Percentiles rank a stretch among this genome's conserved stretches.
phyloP scores from a whole-genome alignment of 805 yeast species.

The Wickerhamiella australiensis region DNA sequence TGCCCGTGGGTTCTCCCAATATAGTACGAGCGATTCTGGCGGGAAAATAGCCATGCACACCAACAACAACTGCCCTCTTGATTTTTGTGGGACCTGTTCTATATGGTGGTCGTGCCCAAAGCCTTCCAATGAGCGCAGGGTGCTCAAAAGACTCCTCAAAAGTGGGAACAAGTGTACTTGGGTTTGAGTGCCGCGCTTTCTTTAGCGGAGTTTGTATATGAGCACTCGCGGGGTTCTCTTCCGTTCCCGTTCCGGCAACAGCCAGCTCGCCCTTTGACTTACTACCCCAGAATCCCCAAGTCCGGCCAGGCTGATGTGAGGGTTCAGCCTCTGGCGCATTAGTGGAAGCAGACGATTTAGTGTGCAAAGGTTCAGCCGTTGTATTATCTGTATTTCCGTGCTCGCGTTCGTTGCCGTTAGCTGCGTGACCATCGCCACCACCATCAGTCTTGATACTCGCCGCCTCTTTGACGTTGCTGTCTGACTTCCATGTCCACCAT shows the following conservation, averaged over 20 bases:
- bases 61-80: constrained; percentile 64
- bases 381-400: neutral
- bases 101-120: constrained; percentile 19
- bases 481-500: neutral
- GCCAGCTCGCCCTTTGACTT: constrained; percentile 24
- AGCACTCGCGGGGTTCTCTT: constrained; percentile 23
- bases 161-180: constrained; percentile 24
- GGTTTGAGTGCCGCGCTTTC: constrained; percentile 12
- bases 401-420: neutral
- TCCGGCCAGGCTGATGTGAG: constrained; percentile 12
- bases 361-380: neutral
- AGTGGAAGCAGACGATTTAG: neutral
- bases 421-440: neutral
- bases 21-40: constrained; percentile 70
- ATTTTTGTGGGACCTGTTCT: constrained; percentile 23
- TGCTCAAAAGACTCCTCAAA: constrained; percentile 23
- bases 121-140: constrained; percentile 17
- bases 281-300: constrained; percentile 29
- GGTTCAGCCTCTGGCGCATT: neutral
- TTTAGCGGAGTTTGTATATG: constrained; percentile 13
- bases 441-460: neutral
- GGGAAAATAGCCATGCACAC: constrained; percentile 96
- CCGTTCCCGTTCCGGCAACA: constrained; percentile 25
- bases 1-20: constrained; percentile 93
- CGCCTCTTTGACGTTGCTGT: neutral